Evolutionary conservation across 495 filamentous ascomycete genomes (phyloP).

Genomic region (Lichina pygmaea): DNA sequence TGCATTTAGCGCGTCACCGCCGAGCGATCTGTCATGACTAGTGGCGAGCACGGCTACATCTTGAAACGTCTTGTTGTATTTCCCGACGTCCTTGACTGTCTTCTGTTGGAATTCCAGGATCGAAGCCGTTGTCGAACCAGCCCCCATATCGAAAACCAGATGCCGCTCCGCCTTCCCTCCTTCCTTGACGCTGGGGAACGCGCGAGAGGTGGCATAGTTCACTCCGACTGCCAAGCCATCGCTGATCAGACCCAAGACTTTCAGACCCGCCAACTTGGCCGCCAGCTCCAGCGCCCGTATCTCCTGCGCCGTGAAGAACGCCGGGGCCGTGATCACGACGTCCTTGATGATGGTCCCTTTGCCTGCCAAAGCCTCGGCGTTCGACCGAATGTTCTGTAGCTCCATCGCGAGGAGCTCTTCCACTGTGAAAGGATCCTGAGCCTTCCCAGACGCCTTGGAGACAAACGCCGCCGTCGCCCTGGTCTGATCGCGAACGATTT

Average conservation of each 20-base stretch:
- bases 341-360: slow-evolving; percentile 45
- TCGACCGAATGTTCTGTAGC: slow-evolving; percentile 60
- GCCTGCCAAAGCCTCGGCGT: slow-evolving; percentile 70
- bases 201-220: slow-evolving; percentile 79
- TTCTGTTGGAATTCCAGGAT: slow-evolving; percentile 71
- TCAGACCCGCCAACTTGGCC: slow-evolving; percentile 64
- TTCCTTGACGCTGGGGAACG: slow-evolving; percentile 59
- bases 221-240: slow-evolving; percentile 83
- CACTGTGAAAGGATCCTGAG: slow-evolving; percentile 47
- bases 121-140: slow-evolving; percentile 89
- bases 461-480: slow-evolving; percentile 49
- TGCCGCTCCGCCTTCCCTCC: slow-evolving; percentile 79
- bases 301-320: slow-evolving; percentile 75
- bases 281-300: slow-evolving; percentile 58
- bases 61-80: slow-evolving; percentile 89
- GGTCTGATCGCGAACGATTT: slow-evolving; percentile 24
- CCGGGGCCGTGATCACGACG: slow-evolving; percentile 73
- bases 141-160: slow-evolving; percentile 92
- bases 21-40: slow-evolving; percentile 73
- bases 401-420: slow-evolving; percentile 97
- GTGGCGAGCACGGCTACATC: slow-evolving; percentile 67
- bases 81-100: slow-evolving; percentile 73
- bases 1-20: slow-evolving; percentile 71
- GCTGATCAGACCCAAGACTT: slow-evolving; percentile 58
- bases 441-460: slow-evolving; percentile 39